Evolutionary conservation across 1,139 yeast genomes (phyloP).

Genomic region (Schwanniomyces etchellsii): DNA sequence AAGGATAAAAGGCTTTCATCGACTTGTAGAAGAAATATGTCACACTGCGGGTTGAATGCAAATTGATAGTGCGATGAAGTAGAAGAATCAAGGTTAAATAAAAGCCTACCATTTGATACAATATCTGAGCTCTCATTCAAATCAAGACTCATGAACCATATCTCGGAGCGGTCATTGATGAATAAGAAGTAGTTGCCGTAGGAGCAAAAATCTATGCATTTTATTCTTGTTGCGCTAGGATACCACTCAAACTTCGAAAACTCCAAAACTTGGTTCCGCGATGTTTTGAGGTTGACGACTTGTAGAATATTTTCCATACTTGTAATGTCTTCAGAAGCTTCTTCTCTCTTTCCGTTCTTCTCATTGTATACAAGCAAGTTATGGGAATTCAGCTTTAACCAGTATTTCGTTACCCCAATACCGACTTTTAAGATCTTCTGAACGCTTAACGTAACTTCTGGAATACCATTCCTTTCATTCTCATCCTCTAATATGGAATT

Average conservation of each 20-base stretch:
- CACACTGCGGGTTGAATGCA: constrained; percentile 22
- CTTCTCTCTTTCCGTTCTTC: constrained; percentile 10
- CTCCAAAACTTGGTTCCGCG: constrained; percentile 24
- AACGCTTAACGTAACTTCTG: constrained; percentile 24
- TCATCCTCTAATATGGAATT: constrained; percentile 29
- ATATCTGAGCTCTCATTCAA: constrained; percentile 6
- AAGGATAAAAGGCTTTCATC: too few relatives aligned
- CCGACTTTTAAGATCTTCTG: constrained; percentile 32
- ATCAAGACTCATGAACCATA: constrained; percentile 23
- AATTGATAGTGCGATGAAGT: background rate
- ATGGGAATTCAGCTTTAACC: constrained; percentile 39
- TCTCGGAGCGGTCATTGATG: constrained; percentile 21
- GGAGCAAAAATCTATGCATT: constrained; percentile 20
- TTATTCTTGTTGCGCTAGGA: constrained; percentile 12
- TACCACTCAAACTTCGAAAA: constrained; percentile 30
- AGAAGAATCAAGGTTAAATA: background rate
- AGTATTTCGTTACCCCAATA: constrained; percentile 25
- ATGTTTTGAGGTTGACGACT: constrained; percentile 27
- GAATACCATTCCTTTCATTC: constrained; percentile 19
- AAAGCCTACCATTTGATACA: background rate
- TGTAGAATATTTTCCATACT: constrained; percentile 17
- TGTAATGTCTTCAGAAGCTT: constrained; percentile 3
- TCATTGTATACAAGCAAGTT: constrained; percentile 26
- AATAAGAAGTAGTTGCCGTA: constrained; percentile 25
- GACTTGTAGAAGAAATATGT: constrained; percentile 15